phyloP scores from a whole-genome alignment of 768 basidiomycete species.

The Pulveroboletus sp. region DNA sequence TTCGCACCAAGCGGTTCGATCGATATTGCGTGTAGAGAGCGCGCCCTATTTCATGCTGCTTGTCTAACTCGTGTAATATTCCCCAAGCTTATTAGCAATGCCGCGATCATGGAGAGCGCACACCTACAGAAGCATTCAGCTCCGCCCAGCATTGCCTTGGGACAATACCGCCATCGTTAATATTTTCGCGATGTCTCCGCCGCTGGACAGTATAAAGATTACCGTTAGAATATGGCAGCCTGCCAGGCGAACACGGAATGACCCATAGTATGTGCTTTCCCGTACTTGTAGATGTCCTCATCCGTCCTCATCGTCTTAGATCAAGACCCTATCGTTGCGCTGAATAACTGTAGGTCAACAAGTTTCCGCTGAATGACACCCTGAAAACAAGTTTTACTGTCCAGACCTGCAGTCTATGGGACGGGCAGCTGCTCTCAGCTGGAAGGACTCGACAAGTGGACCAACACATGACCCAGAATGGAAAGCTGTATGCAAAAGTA shows the following conservation, averaged over 20 bases:
- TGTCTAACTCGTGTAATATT: constrained; percentile 27
- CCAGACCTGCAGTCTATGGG: constrained; percentile 52
- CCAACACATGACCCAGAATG: constrained; percentile 44
- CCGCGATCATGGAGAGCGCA: constrained; percentile 29
- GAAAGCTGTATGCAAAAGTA: constrained; percentile 60
- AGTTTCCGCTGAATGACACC: neutral
- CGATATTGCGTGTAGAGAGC: constrained; percentile 31
- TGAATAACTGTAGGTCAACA: constrained; percentile 39
- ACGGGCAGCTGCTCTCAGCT: constrained; percentile 44
- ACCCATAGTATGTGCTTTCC: constrained; percentile 12
- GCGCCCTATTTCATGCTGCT: constrained; percentile 30
- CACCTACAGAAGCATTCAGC: constrained; percentile 17
- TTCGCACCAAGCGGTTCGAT: constrained; percentile 31
- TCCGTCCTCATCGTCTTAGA: constrained; percentile 17
- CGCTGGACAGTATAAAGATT: constrained; percentile 25
- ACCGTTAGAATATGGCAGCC: constrained; percentile 12
- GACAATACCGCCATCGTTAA: constrained; percentile 23
- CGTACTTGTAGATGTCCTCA: neutral
- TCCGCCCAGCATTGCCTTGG: constrained; percentile 29
- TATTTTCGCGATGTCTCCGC: constrained; percentile 17
- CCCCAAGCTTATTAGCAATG: constrained; percentile 22
- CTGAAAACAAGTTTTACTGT: neutral
- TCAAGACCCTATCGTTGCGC: constrained; percentile 28
- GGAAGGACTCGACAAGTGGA: constrained; percentile 46
- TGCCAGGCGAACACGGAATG: constrained; percentile 20